phyloP scores from a whole-genome alignment of 2,329 filamentous ascomycete species.

The Berkeleyomyces basicola region DNA sequence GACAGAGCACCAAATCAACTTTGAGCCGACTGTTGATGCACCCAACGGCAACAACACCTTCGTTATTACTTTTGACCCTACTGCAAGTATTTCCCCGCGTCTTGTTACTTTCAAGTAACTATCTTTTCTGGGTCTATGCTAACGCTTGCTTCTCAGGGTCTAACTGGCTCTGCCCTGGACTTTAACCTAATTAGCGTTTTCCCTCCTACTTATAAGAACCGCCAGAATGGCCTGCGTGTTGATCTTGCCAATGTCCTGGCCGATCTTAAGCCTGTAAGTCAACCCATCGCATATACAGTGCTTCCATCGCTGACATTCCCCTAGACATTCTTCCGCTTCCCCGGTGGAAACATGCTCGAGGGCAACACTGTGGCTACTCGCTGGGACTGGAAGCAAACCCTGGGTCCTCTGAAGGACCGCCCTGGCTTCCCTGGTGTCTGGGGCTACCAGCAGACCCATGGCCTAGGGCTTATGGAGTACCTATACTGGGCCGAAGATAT shows the following conservation, averaged over 20 bases:
- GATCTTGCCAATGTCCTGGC: slow-evolving; percentile 38
- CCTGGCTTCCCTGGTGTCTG: slow-evolving; percentile 41
- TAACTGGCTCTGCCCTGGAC: slow-evolving; percentile 28
- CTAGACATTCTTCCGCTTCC: slow-evolving; percentile 43
- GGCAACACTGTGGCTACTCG: slow-evolving; percentile 26
- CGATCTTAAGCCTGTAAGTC: slow-evolving; percentile 31
- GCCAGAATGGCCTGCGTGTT: slow-evolving; percentile 38
- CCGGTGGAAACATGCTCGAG: slow-evolving; percentile 47
- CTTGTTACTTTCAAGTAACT: neutral
- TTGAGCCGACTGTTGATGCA: slow-evolving; percentile 28
- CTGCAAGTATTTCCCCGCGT: slow-evolving; percentile 15
- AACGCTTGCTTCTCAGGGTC: slow-evolving; percentile 18
- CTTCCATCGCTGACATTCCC: neutral
- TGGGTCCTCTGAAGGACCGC: slow-evolving; percentile 36
- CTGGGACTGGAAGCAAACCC: slow-evolving; percentile 37
- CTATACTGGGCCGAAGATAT: slow-evolving; percentile 44
- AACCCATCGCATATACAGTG: neutral
- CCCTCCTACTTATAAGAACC: slow-evolving; percentile 41
- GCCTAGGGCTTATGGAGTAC: slow-evolving; percentile 46
- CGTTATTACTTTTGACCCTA: slow-evolving; percentile 33
- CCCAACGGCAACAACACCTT: slow-evolving; percentile 41
- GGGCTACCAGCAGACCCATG: slow-evolving; percentile 45
- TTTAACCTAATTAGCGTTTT: slow-evolving; percentile 44
- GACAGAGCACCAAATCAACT: slow-evolving; percentile 33
- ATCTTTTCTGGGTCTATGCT: neutral